A percentile compares a stretch with the other conserved stretches of the same genome.
These are phyloP conservation scores for Zymoseptoria pseudotritici DNA, from an alignment of 2,329 filamentous ascomycete species.

Conservation along the genomic window DNA sequence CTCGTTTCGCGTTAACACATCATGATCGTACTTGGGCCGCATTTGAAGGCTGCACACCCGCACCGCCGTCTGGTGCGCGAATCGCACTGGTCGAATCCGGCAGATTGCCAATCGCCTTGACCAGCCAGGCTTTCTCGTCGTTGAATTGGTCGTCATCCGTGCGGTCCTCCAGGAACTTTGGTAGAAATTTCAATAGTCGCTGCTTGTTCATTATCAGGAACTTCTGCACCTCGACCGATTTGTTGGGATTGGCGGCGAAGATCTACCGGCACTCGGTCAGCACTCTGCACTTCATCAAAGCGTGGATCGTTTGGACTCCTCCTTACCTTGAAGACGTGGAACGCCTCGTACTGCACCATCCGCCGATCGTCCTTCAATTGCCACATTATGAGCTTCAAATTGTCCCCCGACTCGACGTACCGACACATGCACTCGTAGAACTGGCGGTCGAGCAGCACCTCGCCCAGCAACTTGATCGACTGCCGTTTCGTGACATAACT, in stretches of 20 bases:
- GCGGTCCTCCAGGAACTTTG: slow-evolving; percentile 85
- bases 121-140: slow-evolving; percentile 93
- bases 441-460: slow-evolving; percentile 86
- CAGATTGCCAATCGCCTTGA: slow-evolving; percentile 68
- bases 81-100: slow-evolving; percentile 26
- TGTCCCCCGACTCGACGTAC: slow-evolving; percentile 90
- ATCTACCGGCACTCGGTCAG: slow-evolving; percentile 46
- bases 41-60: background rate
- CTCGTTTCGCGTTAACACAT: background rate
- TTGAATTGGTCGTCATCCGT: slow-evolving; percentile 98
- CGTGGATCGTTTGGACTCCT: background rate
- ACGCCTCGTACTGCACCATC: slow-evolving; percentile 99
- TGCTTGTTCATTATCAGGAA: slow-evolving; percentile 96
- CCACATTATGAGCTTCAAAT: slow-evolving; percentile 98
- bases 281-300: slow-evolving; percentile 6
- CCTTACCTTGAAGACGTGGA: slow-evolving; percentile 87
- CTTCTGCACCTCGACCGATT: slow-evolving; percentile 90
- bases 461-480: slow-evolving; percentile 92
- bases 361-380: slow-evolving; percentile 88
- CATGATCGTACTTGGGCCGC: background rate
- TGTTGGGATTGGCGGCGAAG: slow-evolving; percentile 97
- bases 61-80: slow-evolving; percentile 1
- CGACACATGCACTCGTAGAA: slow-evolving; percentile 98
- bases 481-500: slow-evolving; percentile 97
- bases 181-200: slow-evolving; percentile 78